Conservation (phyloP, 345 rosid species). For the Angophora floribunda region DNA sequence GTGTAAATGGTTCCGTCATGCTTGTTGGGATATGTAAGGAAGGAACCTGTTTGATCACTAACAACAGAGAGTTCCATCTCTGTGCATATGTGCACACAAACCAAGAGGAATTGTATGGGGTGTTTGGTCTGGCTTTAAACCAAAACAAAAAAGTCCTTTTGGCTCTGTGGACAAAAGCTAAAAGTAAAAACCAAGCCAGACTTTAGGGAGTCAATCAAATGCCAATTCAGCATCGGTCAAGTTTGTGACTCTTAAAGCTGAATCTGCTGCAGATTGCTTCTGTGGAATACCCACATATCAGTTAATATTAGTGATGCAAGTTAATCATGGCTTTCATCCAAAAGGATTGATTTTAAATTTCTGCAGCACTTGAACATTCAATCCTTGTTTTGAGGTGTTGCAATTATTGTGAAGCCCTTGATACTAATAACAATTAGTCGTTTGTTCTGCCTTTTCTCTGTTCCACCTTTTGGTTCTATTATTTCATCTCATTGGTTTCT, state of each 20-base stretch:
- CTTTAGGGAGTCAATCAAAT: not conserved
- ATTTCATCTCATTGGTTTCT: not conserved
- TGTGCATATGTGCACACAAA: not conserved
- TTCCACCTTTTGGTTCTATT: not conserved
- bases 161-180: not conserved
- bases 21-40: not conserved
- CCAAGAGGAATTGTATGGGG: not conserved
- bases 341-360: not conserved
- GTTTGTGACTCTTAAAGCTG: not conserved
- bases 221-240: not conserved
- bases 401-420: not conserved
- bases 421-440: not conserved
- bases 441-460: not conserved
- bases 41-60: not conserved
- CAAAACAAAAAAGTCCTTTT: not conserved
- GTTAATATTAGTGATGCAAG: not conserved
- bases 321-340: not conserved
- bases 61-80: not conserved
- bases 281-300: not conserved
- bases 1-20: not conserved
- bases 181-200: not conserved
- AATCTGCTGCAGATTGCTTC: not conserved
- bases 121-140: not conserved
- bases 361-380: not conserved
- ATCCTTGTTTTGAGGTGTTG: not conserved